phyloP scores from a whole-genome alignment of 768 basidiomycete species.

The Fomitopsis pulvina region DNA sequence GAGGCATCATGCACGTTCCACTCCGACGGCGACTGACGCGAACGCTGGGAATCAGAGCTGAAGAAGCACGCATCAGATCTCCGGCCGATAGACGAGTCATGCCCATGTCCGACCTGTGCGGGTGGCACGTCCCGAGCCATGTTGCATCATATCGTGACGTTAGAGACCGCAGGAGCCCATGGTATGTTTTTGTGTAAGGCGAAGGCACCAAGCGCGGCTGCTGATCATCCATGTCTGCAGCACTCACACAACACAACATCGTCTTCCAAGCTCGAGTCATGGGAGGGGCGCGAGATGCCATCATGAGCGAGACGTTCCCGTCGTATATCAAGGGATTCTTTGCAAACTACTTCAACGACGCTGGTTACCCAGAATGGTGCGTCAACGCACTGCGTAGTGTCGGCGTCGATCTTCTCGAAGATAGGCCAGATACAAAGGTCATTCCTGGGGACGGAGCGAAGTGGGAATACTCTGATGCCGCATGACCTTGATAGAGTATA shows the following conservation, averaged over 20 bases:
- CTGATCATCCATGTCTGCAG: constrained; percentile 30
- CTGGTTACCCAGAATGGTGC: constrained; percentile 86
- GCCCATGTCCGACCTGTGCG: constrained; percentile 83
- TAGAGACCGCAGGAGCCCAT: constrained; percentile 84
- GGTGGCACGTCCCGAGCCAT: constrained; percentile 63
- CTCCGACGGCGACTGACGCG: background rate
- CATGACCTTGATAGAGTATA: background rate
- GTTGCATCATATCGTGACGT: constrained; percentile 67
- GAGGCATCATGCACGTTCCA: constrained; percentile 18
- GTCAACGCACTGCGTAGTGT: constrained; percentile 79
- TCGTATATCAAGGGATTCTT: constrained; percentile 75
- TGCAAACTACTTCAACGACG: constrained; percentile 63
- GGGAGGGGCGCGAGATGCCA: constrained; percentile 80
- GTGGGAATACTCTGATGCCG: constrained; percentile 69
- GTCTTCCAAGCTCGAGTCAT: constrained; percentile 84
- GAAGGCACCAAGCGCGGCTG: too few species aligned
- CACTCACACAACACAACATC: constrained; percentile 77
- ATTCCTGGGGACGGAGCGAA: constrained; percentile 60
- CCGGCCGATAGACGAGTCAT: constrained; percentile 62
- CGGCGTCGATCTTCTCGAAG: constrained; percentile 74
- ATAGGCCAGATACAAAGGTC: constrained; percentile 37
- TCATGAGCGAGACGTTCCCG: constrained; percentile 72
- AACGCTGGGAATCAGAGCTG: constrained; percentile 37
- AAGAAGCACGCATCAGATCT: constrained; percentile 68
- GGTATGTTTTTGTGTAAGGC: constrained; percentile 35